phyloP scores from a whole-genome alignment of 495 filamentous ascomycete genomes.

The Xylaria bambusicola region DNA sequence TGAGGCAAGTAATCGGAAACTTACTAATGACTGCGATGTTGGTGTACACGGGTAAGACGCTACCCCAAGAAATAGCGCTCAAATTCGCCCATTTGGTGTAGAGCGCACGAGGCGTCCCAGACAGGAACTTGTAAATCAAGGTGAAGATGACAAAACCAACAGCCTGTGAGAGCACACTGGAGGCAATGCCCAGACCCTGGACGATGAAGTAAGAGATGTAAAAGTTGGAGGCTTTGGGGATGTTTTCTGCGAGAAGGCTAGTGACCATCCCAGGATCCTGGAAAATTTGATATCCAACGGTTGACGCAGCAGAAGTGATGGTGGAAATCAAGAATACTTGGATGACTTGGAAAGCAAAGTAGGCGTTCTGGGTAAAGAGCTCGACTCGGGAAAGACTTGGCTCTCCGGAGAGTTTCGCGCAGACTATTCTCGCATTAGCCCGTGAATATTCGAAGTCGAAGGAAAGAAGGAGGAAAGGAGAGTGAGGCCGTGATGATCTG shows the following conservation, averaged over 20 bases:
- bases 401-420: slow-evolving; percentile 76
- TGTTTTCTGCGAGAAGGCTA: slow-evolving; percentile 66
- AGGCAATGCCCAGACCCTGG: slow-evolving; percentile 83
- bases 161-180: slow-evolving; percentile 74
- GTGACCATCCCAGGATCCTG: slow-evolving; percentile 61
- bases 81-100: slow-evolving; percentile 63
- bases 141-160: slow-evolving; percentile 75
- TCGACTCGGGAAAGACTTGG: slow-evolving; percentile 79
- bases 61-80: slow-evolving; percentile 79
- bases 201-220: slow-evolving; percentile 95
- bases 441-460: neutral
- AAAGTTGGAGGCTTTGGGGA: slow-evolving; percentile 87
- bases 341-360: slow-evolving; percentile 93
- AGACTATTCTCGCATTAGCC: slow-evolving; percentile 42
- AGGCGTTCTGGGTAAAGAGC: slow-evolving; percentile 84
- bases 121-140: slow-evolving; percentile 68
- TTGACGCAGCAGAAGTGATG: slow-evolving; percentile 71
- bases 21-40: slow-evolving; percentile 81
- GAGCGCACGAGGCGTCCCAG: slow-evolving; percentile 58
- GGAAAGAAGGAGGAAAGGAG: too few species aligned
- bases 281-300: slow-evolving; percentile 63
- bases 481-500: too few species aligned
- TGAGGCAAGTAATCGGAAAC: too few species aligned
- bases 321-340: slow-evolving; percentile 94
- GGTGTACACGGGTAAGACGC: slow-evolving; percentile 81